Evolutionary conservation across 495 filamentous ascomycete genomes (phyloP).

Genomic region (Neurospora terricola): DNA sequence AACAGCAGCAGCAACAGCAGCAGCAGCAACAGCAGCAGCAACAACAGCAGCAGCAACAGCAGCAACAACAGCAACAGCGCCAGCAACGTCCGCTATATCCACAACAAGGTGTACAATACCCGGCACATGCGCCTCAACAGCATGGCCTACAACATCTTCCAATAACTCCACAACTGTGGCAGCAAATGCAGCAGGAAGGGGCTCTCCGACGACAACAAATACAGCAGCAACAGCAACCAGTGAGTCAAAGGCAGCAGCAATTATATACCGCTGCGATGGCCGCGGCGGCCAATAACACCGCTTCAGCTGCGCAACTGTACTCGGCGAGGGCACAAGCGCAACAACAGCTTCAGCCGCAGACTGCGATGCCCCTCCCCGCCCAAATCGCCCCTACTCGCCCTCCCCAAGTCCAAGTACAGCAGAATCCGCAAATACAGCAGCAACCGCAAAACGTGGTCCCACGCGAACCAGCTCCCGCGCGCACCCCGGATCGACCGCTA

Average conservation of each 20-base stretch:
- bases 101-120: not conserved
- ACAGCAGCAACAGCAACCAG: not conserved
- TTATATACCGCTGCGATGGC: not conserved
- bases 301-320: not conserved
- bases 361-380: not conserved
- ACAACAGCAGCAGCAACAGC: conserved; percentile 9
- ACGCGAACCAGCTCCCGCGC: not conserved
- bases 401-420: not conserved
- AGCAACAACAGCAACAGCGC: conserved; percentile 10
- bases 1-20: conserved; percentile 15
- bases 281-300: not conserved
- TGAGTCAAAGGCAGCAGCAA: not conserved
- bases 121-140: not conserved
- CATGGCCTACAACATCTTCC: not conserved
- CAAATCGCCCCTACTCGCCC: not conserved
- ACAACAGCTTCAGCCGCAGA: not conserved
- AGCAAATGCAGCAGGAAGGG: not conserved
- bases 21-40: conserved; percentile 10
- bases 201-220: not conserved
- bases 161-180: conserved; percentile 3
- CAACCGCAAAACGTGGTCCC: not conserved
- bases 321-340: not conserved
- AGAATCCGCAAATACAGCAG: not conserved
- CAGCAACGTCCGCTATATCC: not conserved
- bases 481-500: not conserved